phyloP scores from a whole-genome alignment of 176 grass and related monocot genomes.

The Hordeum vulgare region MorexV3_pseudomolecules_assembly NC_058523.1:372458039-372458538 shows the following conservation, averaged over 20 bases:
- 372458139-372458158: not conserved
- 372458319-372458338: not conserved
- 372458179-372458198: not conserved
- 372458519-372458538: not conserved
- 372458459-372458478: not conserved
- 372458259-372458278: not conserved
- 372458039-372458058: no score
- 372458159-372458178: not conserved
- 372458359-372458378: not conserved
- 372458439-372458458: not conserved
- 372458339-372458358: not conserved
- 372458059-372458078: no score
- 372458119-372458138: not conserved
- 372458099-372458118: not conserved
- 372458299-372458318: not conserved
- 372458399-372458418: not conserved
- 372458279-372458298: not conserved
- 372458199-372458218: not conserved
- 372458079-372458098: not conserved
- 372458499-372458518: slow-evolving; percentile 1
- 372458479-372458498: not conserved
- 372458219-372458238: not conserved
- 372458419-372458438: not conserved
- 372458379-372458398: not conserved
- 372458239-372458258: slow-evolving; percentile 15